Percentiles rank a stretch among this genome's conserved stretches.
phyloP scores from a whole-genome alignment of 1,284 basidiomycete genomes.

The Tremellales sp. region DNA sequence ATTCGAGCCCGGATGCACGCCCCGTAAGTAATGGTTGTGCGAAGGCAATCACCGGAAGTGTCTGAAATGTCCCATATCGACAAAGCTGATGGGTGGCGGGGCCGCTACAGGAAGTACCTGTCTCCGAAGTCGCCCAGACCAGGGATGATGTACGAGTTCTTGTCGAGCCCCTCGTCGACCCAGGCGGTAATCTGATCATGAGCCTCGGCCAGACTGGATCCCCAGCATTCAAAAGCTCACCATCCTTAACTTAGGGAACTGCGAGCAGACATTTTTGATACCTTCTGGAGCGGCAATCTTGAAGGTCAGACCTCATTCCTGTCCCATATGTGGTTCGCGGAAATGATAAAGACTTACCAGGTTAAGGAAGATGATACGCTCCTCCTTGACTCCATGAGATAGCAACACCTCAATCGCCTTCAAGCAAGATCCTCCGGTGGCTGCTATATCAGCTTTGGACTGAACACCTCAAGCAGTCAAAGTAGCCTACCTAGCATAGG shows the following conservation, averaged over 20 bases:
- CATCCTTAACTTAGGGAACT: conserved; percentile 76
- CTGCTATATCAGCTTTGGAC: conserved; percentile 48
- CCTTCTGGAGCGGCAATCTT: conserved; percentile 92
- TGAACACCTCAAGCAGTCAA: background rate
- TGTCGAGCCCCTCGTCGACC: conserved; percentile 93
- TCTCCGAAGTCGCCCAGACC: conserved; percentile 91
- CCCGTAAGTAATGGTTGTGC: too few species aligned
- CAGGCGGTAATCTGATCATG: conserved; percentile 74
- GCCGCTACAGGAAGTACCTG: conserved; percentile 8
- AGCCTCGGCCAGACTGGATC: background rate
- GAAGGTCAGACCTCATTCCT: conserved; percentile 1
- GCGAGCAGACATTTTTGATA: conserved; percentile 71
- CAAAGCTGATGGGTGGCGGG: too few species aligned
- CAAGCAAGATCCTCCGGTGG: conserved; percentile 95
- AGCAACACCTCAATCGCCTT: conserved; percentile 93
- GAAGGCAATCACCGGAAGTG: too few species aligned
- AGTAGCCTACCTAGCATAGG: conserved; percentile 82
- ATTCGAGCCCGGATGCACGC: too few species aligned
- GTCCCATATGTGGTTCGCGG: background rate
- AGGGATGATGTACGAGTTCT: conserved; percentile 62
- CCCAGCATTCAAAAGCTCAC: conserved; percentile 52
- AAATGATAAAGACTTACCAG: conserved; percentile 57
- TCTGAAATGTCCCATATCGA: too few species aligned
- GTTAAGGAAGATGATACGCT: conserved; percentile 95
- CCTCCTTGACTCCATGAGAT: conserved; percentile 72